Evolutionary conservation across 345 rosid species (phyloP).

Genomic region (Crucihimalaya himalaica): DNA sequence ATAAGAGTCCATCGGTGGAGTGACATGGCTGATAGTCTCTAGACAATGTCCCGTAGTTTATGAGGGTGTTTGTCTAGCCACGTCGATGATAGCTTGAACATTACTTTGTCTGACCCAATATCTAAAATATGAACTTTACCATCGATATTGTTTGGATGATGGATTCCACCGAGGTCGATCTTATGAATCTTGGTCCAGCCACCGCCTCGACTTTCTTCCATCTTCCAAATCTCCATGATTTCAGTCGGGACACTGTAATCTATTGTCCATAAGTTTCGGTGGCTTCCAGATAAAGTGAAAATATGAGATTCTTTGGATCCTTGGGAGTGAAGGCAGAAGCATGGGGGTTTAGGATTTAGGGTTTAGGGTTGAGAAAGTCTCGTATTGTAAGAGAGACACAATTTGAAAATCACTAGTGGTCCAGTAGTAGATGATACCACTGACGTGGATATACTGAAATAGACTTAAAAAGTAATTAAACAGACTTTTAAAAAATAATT

Average conservation of each 20-base stretch:
- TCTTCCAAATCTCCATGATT: constrained; percentile 1
- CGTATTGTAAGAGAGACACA: not conserved
- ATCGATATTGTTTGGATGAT: not conserved
- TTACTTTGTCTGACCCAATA: not conserved
- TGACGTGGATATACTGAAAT: too few relatives aligned
- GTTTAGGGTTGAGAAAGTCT: constrained; percentile 8
- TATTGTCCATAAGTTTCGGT: constrained; percentile 1
- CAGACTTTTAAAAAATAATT: too few relatives aligned
- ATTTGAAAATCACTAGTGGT: not conserved
- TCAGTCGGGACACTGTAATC: not conserved
- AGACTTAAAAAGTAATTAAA: too few relatives aligned
- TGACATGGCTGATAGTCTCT: not conserved
- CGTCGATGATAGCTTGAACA: not conserved
- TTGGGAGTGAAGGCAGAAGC: not conserved
- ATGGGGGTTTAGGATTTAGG: not conserved
- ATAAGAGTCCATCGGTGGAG: constrained; percentile 8
- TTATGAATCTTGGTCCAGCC: not conserved
- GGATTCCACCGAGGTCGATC: not conserved
- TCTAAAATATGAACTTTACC: not conserved
- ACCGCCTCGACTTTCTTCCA: not conserved
- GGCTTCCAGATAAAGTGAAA: constrained; percentile 4
- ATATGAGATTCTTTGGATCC: not conserved
- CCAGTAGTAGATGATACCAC: not conserved
- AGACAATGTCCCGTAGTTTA: not conserved
- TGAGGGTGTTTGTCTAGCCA: not conserved